Percentiles rank a stretch among this genome's conserved stretches.
Evolutionary conservation across 257 asterid genomes (phyloP).

Genomic region (Fraxinus cuspidata): DNA sequence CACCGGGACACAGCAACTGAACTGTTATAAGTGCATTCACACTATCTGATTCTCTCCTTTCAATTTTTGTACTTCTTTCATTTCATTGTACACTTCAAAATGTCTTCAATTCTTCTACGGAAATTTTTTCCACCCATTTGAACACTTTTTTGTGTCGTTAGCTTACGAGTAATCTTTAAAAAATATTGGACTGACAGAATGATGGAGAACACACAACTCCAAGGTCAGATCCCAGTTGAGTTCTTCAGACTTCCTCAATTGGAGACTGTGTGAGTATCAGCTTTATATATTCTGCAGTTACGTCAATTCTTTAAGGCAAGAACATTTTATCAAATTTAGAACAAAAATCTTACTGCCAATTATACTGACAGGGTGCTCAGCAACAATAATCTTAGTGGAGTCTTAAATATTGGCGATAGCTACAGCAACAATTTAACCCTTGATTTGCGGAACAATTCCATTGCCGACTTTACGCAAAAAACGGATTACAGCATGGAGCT

Average conservation of each 20-base stretch:
- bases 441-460: constrained; percentile 67
- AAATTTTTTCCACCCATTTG: neutral
- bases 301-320: neutral
- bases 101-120: neutral
- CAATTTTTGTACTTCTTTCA: neutral
- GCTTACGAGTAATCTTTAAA: constrained; percentile 22
- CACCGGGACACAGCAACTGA: neutral
- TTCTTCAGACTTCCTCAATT: constrained; percentile 63
- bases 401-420: constrained; percentile 65
- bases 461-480: constrained; percentile 49
- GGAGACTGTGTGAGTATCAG: constrained; percentile 64
- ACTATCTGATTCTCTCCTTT: neutral
- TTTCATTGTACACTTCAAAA: neutral
- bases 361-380: constrained; percentile 53
- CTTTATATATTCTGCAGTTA: constrained; percentile 2
- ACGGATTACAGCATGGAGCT: constrained; percentile 44
- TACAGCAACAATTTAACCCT: constrained; percentile 58
- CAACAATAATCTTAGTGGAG: constrained; percentile 64
- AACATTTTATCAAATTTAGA: neutral
- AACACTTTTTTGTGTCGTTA: constrained; percentile 7
- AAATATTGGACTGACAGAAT: constrained; percentile 40
- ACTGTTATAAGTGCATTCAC: neutral
- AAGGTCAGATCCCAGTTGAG: constrained; percentile 58
- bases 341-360: constrained; percentile 7
- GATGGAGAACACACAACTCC: constrained; percentile 63